Conservation (phyloP, 331 rosid genomes). For the Prunus yedoensis region DNA sequence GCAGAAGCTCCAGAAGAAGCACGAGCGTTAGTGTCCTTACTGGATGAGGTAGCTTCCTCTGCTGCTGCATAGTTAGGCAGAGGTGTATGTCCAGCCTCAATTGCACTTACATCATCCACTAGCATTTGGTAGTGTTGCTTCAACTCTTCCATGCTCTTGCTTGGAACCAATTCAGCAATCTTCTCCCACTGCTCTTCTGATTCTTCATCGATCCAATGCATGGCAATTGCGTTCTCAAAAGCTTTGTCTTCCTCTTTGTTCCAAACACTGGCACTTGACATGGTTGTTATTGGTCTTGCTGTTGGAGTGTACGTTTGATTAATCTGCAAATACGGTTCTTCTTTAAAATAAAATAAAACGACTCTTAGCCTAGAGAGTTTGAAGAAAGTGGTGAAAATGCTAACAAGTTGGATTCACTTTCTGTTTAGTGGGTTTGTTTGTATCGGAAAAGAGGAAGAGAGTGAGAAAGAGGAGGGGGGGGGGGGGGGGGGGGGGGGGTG, state of each 20-base stretch:
- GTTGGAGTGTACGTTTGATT: background rate
- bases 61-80: slow-evolving; percentile 52
- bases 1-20: slow-evolving; percentile 50
- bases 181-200: slow-evolving; percentile 78
- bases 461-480: slow-evolving; percentile 21
- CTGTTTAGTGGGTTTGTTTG: slow-evolving; percentile 31
- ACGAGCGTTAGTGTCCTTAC: slow-evolving; percentile 43
- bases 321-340: no score
- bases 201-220: slow-evolving; percentile 69
- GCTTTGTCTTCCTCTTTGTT: slow-evolving; percentile 86
- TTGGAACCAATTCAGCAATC: slow-evolving; percentile 69
- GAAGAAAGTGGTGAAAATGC: slow-evolving; percentile 30
- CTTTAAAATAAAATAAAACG: background rate
- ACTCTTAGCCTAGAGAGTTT: slow-evolving; percentile 10
- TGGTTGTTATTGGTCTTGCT: slow-evolving; percentile 21
- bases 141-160: slow-evolving; percentile 67
- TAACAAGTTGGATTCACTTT: background rate
- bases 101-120: slow-evolving; percentile 74
- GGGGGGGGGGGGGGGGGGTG: no score
- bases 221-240: slow-evolving; percentile 86
- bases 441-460: slow-evolving; percentile 24
- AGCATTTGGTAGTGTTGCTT: slow-evolving; percentile 71
- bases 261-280: slow-evolving; percentile 75
- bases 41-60: slow-evolving; percentile 53
- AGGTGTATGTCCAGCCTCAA: slow-evolving; percentile 70